Evolutionary conservation across 352 stramenopile genomes (phyloP).

Genomic region (Globisporangium alternatum): DNA sequence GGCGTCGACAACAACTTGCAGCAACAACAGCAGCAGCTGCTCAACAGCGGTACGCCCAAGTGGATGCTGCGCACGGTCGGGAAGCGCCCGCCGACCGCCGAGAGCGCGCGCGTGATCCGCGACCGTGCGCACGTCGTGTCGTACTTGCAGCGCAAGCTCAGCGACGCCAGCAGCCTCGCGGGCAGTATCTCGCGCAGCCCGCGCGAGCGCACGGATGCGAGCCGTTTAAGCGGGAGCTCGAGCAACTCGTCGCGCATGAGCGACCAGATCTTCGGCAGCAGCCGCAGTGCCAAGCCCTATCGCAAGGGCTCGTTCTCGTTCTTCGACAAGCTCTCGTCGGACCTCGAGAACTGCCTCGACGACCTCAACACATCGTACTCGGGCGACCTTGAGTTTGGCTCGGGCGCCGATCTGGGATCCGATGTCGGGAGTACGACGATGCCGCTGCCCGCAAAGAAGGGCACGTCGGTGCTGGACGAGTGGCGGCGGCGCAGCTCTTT

Average conservation of each 20-base stretch:
- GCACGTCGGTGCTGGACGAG: conserved; percentile 13
- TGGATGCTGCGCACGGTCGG: conserved; percentile 15
- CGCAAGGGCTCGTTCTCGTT: conserved; percentile 87
- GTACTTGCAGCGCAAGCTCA: conserved; percentile 85
- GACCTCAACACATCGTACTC: conserved; percentile 45
- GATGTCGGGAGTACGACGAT: conserved; percentile 16
- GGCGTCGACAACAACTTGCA: conserved; percentile 14
- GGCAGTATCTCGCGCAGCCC: conserved; percentile 60
- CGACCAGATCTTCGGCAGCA: conserved; percentile 44
- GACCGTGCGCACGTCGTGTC: conserved; percentile 83
- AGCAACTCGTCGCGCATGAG: conserved; percentile 57
- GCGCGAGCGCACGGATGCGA: conserved; percentile 28
- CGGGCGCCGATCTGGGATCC: neutral
- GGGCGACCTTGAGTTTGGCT: conserved; percentile 23
- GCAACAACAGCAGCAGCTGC: conserved; percentile 13
- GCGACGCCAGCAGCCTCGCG: conserved; percentile 73
- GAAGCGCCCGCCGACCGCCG: conserved; percentile 19
- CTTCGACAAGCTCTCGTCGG: conserved; percentile 81
- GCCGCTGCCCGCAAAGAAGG: conserved; percentile 11
- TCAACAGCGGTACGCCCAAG: conserved; percentile 4
- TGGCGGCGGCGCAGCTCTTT: conserved; percentile 19
- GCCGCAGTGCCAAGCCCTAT: conserved; percentile 36
- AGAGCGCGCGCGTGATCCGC: conserved; percentile 71
- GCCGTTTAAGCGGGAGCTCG: conserved; percentile 62
- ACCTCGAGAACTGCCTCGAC: conserved; percentile 56